phyloP scores from a whole-genome alignment of 768 basidiomycete genomes.

The Agrocybe praecox region DNA sequence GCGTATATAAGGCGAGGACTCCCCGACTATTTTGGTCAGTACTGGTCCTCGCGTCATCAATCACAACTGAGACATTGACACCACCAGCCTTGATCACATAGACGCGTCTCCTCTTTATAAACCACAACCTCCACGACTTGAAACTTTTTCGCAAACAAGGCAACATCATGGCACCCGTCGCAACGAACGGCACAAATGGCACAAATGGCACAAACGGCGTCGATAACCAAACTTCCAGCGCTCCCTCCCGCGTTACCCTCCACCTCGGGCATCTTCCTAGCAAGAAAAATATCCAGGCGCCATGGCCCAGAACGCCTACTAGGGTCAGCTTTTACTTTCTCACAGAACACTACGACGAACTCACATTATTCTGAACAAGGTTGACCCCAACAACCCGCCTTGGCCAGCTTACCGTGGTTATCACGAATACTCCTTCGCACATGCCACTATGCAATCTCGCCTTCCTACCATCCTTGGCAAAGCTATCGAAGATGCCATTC shows the following conservation, averaged over 20 bases:
- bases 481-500: conserved; percentile 89
- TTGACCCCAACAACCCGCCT: conserved; percentile 84
- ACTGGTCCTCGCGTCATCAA: neutral
- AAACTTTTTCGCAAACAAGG: too few relatives aligned
- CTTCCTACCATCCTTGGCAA: conserved; percentile 95
- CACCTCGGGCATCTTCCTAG: conserved; percentile 75
- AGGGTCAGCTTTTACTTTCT: conserved; percentile 42
- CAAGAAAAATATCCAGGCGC: conserved; percentile 71
- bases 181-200: conserved; percentile 7
- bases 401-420: conserved; percentile 84
- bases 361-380: conserved; percentile 33
- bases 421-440: conserved; percentile 80
- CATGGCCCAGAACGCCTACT: conserved; percentile 77
- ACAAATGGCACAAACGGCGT: conserved; percentile 7
- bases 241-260: conserved; percentile 66
- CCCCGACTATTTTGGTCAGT: neutral
- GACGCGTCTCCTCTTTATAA: neutral
- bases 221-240: conserved; percentile 22
- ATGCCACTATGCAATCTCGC: conserved; percentile 96
- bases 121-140: neutral
- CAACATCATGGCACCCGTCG: conserved; percentile 5
- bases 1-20: neutral
- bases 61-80: neutral
- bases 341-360: too few relatives aligned
- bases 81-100: neutral